Evolutionary conservation across 495 filamentous ascomycete species (phyloP).

Genomic region (Penicillium robsamsonii): DNA sequence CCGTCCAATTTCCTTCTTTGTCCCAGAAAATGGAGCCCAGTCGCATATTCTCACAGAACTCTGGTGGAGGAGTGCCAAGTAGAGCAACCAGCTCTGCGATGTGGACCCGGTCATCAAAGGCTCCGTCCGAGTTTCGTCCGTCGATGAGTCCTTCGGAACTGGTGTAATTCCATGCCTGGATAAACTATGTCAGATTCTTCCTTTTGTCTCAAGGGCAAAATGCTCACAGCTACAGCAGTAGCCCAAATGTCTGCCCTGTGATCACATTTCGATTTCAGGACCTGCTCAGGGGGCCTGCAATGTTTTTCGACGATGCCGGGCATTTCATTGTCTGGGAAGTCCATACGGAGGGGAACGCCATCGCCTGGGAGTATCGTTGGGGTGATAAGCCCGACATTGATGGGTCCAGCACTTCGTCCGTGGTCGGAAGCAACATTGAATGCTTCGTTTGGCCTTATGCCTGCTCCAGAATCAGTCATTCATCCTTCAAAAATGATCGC

Average conservation of each 20-base stretch:
- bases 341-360: neutral
- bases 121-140: conserved; percentile 7
- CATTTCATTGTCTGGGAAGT: neutral
- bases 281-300: neutral
- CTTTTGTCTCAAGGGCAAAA: neutral
- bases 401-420: neutral
- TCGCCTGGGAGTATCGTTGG: conserved; percentile 1
- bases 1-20: conserved; percentile 12
- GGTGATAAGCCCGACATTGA: neutral
- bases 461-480: neutral
- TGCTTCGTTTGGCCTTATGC: neutral
- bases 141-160: neutral
- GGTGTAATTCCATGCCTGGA: neutral
- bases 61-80: conserved; percentile 38
- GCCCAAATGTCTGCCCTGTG: neutral
- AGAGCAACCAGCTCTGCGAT: conserved; percentile 39
- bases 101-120: conserved; percentile 28
- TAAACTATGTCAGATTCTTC: neutral
- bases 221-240: neutral
- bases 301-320: neutral
- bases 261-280: neutral
- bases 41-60: conserved; percentile 26
- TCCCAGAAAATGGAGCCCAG: conserved; percentile 18
- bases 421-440: neutral
- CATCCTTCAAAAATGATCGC: neutral